Evolutionary conservation across 371 early-diverging fungal species (phyloP), one percentile per base, ranked within the genome.

Genomic region (Syncephalastrum sp.): DNA sequence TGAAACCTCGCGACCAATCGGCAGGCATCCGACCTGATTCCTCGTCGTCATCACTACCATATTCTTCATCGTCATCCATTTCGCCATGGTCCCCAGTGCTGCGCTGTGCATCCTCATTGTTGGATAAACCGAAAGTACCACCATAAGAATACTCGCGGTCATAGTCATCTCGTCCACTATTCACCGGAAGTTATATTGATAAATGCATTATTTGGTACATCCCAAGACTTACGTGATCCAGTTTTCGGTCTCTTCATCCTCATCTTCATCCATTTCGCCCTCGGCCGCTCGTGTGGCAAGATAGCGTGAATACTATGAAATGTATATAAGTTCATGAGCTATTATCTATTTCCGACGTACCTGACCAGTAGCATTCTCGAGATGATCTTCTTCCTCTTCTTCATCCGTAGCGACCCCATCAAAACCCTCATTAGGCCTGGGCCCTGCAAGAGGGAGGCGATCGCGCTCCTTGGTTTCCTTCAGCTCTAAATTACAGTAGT

Each of bases 401-500:
- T 62, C 62, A 43, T 64, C 54, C 8, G 50, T 61, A 14, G 63
- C 57, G 3, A 54, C 61, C 3, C 49, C 58, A 5, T 60, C 63
- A 23, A 56, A 42, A 12, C 63, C 72, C 49, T 67, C 72, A 65
- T 74, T 82, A 2, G 94, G 93, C 42, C 92, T 84, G 13, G 82
- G 79, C 14, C 95, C 95, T 15, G 94, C 97, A 5, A 97, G 79
- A n/a, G 92, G 89, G 56, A 88, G 84, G 19, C 88, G 86, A 67
- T 94, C 96, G 25, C 92, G 83, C 52, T 95, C 93, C 49, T 89
- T 86, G 6, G 93, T 93, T 50, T 94, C 93, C 49, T 85, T 82
- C 42, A 94, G 68, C 5, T 89, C 81, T 50, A 86, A 79, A 17
- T 77, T 72, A 16, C 93, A 89, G 67, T 95, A 97, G 19, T 88